Conservation (phyloP, 176 grass and related monocot species). For the Cymbopogon citratus region DNA sequence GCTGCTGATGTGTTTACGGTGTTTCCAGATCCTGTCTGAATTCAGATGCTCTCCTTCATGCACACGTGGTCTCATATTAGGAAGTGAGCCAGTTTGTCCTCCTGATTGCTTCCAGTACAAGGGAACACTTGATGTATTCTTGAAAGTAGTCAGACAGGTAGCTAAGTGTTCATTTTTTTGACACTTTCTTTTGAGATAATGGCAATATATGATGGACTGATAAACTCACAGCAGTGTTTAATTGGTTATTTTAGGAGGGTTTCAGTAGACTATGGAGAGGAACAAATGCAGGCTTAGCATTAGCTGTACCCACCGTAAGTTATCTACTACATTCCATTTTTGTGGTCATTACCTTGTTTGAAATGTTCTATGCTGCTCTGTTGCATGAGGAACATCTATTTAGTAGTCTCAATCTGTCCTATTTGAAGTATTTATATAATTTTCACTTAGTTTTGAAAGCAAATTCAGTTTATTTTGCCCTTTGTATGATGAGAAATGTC, state of each 20-base stretch:
- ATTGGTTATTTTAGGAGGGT: slow-evolving; percentile 64
- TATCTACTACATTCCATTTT: not conserved
- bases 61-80: slow-evolving; percentile 57
- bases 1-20: slow-evolving; percentile 18
- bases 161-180: not conserved
- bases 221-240: not conserved
- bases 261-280: slow-evolving; percentile 89
- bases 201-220: not conserved
- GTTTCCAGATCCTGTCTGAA: slow-evolving; percentile 66
- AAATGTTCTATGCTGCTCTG: not conserved
- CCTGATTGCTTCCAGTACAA: slow-evolving; percentile 93
- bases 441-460: not conserved
- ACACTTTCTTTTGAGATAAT: not conserved
- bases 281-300: slow-evolving; percentile 89
- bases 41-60: slow-evolving; percentile 85
- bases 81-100: slow-evolving; percentile 72
- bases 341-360: not conserved
- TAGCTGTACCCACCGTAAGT: slow-evolving; percentile 83
- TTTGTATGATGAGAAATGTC: not conserved
- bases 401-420: not conserved
- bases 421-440: not conserved
- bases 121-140: slow-evolving; percentile 86
- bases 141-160: slow-evolving; percentile 93
- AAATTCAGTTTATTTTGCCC: not conserved
- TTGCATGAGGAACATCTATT: not conserved